A percentile compares a stretch with the other conserved stretches of the same genome.
These are phyloP conservation scores for Zalerion maritima DNA, from an alignment of 495 filamentous ascomycete genomes.

Conservation along the genomic window DNA sequence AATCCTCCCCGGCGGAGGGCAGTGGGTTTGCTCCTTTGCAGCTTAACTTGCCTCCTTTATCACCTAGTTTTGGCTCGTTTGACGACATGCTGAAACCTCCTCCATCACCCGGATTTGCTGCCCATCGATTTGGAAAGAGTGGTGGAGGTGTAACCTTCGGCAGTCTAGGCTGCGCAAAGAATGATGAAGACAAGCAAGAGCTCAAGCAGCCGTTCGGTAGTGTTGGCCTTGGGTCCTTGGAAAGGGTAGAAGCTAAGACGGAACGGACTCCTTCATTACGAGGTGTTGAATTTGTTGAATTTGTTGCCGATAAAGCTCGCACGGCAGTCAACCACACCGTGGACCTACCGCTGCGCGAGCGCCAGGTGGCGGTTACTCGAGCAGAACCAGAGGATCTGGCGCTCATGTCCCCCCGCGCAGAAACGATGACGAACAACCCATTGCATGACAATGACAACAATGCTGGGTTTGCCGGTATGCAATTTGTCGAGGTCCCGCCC, in stretches of 20 bases:
- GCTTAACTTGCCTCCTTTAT: no score
- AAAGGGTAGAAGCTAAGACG: no score
- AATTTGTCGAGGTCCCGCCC: slow-evolving; percentile 31
- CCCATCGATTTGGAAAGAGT: slow-evolving; percentile 19
- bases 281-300: no score
- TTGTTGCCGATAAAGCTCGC: no score
- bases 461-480: slow-evolving; percentile 24
- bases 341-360: slow-evolving; percentile 7
- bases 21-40: no score
- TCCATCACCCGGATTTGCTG: slow-evolving; percentile 26
- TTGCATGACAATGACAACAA: slow-evolving; percentile 25
- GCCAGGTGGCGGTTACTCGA: slow-evolving; percentile 16
- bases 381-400: slow-evolving; percentile 22
- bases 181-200: slow-evolving; percentile 6
- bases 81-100: slow-evolving; percentile 12
- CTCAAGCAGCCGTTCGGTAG: no score
- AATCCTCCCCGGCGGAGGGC: no score
- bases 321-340: no score
- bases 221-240: no score
- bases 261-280: no score
- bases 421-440: slow-evolving; percentile 40
- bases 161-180: slow-evolving; percentile 9
- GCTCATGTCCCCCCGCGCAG: slow-evolving; percentile 34
- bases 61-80: no score
- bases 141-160: slow-evolving; percentile 16